Evolutionary conservation across 2,329 filamentous ascomycete genomes (phyloP).

Genomic region (Sarocladiaceae sp.): DNA sequence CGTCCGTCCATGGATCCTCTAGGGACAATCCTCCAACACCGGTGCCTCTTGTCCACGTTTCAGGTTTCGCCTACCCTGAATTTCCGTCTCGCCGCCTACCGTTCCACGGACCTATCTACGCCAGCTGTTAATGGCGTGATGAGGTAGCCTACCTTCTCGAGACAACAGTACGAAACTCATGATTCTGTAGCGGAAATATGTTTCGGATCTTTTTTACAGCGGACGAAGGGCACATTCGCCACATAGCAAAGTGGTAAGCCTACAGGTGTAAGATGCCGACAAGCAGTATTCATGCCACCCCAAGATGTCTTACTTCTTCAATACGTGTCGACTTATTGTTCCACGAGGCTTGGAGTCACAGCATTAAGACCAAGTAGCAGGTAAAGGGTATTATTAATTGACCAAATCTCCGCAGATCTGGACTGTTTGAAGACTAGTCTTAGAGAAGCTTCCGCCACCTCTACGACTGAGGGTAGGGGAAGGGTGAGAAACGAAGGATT

Average conservation of each 20-base stretch:
- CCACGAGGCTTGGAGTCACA: neutral
- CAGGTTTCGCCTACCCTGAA: neutral
- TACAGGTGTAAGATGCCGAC: too few species aligned
- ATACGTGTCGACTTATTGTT: too few species aligned
- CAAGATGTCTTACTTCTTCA: too few species aligned
- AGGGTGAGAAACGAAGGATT: neutral
- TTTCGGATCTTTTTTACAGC: too few species aligned
- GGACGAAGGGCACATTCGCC: too few species aligned
- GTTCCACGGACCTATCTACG: neutral
- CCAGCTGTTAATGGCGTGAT: too few species aligned
- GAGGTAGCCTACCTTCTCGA: too few species aligned
- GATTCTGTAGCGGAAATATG: too few species aligned
- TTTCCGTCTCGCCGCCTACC: neutral
- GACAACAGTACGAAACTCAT: too few species aligned
- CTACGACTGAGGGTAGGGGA: neutral
- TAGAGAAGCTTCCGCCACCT: neutral
- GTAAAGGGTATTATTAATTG: conserved; percentile 1
- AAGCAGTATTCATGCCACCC: too few species aligned
- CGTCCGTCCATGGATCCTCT: neutral
- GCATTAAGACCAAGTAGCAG: neutral
- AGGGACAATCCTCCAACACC: neutral
- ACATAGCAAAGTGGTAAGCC: too few species aligned
- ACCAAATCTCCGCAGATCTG: neutral
- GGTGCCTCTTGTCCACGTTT: neutral
- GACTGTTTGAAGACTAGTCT: neutral